Evolutionary conservation across 768 basidiomycete species (phyloP).

Genomic region (Tricholoma sp.): DNA sequence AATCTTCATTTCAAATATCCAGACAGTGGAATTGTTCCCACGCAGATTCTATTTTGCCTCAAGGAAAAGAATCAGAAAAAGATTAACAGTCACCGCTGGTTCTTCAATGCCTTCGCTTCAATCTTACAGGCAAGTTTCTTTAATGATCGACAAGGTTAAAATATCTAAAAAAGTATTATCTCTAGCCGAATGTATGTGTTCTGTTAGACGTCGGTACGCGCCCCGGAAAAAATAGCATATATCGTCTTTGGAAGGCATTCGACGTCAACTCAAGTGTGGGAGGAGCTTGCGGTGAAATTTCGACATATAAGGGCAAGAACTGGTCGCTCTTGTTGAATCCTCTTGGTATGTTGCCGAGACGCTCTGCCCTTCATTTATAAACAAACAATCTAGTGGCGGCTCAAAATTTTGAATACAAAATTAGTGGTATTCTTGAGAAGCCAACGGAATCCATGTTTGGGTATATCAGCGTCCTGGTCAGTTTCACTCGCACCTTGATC

Average conservation of each 20-base stretch:
- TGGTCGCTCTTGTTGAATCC: slow-evolving; percentile 83
- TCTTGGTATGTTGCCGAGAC: slow-evolving; percentile 45
- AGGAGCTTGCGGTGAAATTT: slow-evolving; percentile 97
- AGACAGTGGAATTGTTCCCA: slow-evolving; percentile 90
- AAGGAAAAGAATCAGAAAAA: slow-evolving; percentile 97
- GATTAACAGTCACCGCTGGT: slow-evolving; percentile 96
- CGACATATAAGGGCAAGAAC: slow-evolving; percentile 84
- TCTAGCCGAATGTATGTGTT: slow-evolving; percentile 84
- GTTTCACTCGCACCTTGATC: slow-evolving; percentile 9
- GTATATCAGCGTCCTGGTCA: slow-evolving; percentile 90
- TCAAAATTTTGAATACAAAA: slow-evolving; percentile 95
- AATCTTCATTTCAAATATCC: slow-evolving; percentile 82
- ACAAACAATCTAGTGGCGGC: slow-evolving; percentile 59
- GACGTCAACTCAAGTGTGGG: slow-evolving; percentile 89
- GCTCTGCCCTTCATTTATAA: not conserved
- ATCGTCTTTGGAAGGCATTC: slow-evolving; percentile 94
- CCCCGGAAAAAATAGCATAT: slow-evolving; percentile 83
- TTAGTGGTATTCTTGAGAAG: slow-evolving; percentile 87
- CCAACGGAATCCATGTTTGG: slow-evolving; percentile 87
- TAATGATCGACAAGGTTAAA: not conserved
- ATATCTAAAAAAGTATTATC: not conserved
- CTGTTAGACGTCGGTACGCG: slow-evolving; percentile 93
- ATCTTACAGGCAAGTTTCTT: slow-evolving; percentile 63
- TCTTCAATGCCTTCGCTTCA: slow-evolving; percentile 89
- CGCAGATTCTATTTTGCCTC: slow-evolving; percentile 89